A percentile compares a stretch with the other conserved stretches of the same genome.
These are phyloP conservation scores for Cetradonia linearis DNA, from an alignment of 495 filamentous ascomycete genomes.

Conservation along the genomic window DNA sequence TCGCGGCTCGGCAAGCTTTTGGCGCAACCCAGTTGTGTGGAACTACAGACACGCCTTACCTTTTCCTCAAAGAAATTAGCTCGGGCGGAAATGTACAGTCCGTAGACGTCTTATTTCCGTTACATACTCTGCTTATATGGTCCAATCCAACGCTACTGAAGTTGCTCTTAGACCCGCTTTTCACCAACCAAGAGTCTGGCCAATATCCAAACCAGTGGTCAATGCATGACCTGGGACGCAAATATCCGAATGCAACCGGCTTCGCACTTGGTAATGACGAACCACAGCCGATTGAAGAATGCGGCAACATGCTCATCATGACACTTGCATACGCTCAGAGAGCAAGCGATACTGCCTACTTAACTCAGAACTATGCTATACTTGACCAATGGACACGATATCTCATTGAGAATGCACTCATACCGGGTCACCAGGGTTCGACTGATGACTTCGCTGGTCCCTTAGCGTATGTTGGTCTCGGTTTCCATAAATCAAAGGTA, in stretches of 20 bases:
- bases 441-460: slow-evolving; percentile 93
- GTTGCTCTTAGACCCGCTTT: slow-evolving; percentile 70
- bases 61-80: slow-evolving; percentile 91
- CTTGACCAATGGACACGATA: slow-evolving; percentile 84
- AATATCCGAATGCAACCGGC: slow-evolving; percentile 84
- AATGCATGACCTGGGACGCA: slow-evolving; percentile 79
- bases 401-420: slow-evolving; percentile 67
- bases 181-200: slow-evolving; percentile 76
- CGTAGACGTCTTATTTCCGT: slow-evolving; percentile 88
- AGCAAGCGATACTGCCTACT: slow-evolving; percentile 36
- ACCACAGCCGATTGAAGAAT: slow-evolving; percentile 89
- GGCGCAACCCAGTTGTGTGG: slow-evolving; percentile 75
- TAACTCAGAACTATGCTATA: slow-evolving; percentile 53
- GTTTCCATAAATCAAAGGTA: not conserved
- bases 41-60: slow-evolving; percentile 58
- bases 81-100: slow-evolving; percentile 89
- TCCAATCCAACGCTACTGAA: slow-evolving; percentile 74
- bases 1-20: slow-evolving; percentile 75
- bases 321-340: slow-evolving; percentile 53
- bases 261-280: slow-evolving; percentile 75
- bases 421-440: slow-evolving; percentile 75
- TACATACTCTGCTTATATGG: slow-evolving; percentile 82
- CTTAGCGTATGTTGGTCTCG: slow-evolving; percentile 46
- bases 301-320: slow-evolving; percentile 95
- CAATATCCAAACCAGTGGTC: slow-evolving; percentile 59